These are phyloP conservation scores for Zangia roseola DNA, from an alignment of 768 basidiomycete species.

Conservation along the genomic window DNA sequence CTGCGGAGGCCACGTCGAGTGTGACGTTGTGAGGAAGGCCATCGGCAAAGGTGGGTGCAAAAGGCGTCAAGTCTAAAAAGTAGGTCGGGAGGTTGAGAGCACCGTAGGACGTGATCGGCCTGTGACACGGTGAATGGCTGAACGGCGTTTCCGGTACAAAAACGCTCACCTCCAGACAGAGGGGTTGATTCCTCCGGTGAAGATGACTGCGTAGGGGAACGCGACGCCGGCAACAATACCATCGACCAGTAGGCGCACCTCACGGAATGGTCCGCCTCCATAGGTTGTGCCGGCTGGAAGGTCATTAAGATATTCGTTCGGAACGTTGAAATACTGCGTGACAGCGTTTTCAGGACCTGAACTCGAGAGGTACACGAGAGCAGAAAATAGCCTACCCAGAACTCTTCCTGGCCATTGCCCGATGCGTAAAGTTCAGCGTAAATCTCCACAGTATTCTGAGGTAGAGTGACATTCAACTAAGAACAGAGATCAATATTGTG, in stretches of 20 bases:
- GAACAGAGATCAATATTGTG: background rate
- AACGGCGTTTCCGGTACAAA: background rate
- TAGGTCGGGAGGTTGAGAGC: constrained; percentile 78
- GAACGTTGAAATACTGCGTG: constrained; percentile 62
- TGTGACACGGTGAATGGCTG: constrained; percentile 17
- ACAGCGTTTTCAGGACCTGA: constrained; percentile 39
- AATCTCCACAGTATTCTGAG: constrained; percentile 63
- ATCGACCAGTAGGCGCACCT: constrained; percentile 60
- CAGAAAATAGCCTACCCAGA: constrained; percentile 56
- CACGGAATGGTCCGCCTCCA: constrained; percentile 56
- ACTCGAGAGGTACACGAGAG: background rate
- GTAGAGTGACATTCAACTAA: constrained; percentile 67
- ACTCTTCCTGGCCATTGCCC: constrained; percentile 66
- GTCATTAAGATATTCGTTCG: constrained; percentile 55
- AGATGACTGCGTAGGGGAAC: constrained; percentile 62
- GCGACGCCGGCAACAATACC: constrained; percentile 52
- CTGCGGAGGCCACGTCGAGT: constrained; percentile 71
- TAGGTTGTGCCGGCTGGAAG: constrained; percentile 51
- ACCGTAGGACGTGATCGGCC: constrained; percentile 75
- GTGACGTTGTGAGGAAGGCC: constrained; percentile 68
- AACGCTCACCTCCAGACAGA: constrained; percentile 58
- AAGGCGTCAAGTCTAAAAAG: constrained; percentile 75
- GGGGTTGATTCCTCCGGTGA: constrained; percentile 74
- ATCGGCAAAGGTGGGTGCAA: constrained; percentile 67
- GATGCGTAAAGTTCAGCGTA: constrained; percentile 75